Percentiles rank a stretch among this genome's conserved stretches.
phyloP scores from a whole-genome alignment of 2,329 filamentous ascomycete genomes.

The Alternaria triticimaculans region DNA sequence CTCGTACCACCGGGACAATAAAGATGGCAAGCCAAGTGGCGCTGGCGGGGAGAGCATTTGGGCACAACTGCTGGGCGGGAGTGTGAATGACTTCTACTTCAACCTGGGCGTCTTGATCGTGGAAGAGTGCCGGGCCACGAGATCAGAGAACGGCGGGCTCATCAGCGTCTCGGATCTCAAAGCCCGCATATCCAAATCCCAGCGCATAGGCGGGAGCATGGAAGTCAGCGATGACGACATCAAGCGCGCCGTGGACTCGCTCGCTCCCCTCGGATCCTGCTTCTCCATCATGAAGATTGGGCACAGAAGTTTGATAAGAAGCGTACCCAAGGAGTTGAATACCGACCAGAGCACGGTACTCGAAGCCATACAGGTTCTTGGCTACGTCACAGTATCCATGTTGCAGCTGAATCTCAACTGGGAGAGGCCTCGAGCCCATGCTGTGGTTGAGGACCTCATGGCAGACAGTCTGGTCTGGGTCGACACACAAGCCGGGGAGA shows the following conservation, averaged over 20 bases:
- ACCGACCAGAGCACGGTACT: conserved; percentile 91
- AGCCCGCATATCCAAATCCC: conserved; percentile 74
- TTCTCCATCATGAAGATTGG: conserved; percentile 87
- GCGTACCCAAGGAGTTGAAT: conserved; percentile 93
- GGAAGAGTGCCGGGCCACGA: conserved; percentile 85
- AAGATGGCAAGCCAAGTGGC: conserved; percentile 55
- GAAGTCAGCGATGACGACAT: conserved; percentile 93
- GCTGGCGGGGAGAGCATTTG: conserved; percentile 74
- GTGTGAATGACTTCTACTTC: conserved; percentile 98
- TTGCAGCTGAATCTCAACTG: conserved; percentile 84
- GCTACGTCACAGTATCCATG: conserved; percentile 90
- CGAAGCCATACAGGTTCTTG: conserved; percentile 87
- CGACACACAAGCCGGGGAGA: conserved; percentile 82
- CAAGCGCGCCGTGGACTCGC: conserved; percentile 82
- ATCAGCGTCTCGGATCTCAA: conserved; percentile 83
- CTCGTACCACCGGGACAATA: conserved; percentile 55
- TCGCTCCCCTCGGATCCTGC: conserved; percentile 85
- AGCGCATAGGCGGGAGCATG: conserved; percentile 70
- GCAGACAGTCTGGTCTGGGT: conserved; percentile 93
- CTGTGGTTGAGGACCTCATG: conserved; percentile 88
- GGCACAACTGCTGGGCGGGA: conserved; percentile 89
- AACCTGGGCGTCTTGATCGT: conserved; percentile 95
- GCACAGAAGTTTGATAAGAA: conserved; percentile 84
- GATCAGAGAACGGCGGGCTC: conserved; percentile 89
- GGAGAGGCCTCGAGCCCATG: conserved; percentile 83